Conservation (phyloP, 1,284 basidiomycete species). For the Rhodofomes roseus region DNA sequence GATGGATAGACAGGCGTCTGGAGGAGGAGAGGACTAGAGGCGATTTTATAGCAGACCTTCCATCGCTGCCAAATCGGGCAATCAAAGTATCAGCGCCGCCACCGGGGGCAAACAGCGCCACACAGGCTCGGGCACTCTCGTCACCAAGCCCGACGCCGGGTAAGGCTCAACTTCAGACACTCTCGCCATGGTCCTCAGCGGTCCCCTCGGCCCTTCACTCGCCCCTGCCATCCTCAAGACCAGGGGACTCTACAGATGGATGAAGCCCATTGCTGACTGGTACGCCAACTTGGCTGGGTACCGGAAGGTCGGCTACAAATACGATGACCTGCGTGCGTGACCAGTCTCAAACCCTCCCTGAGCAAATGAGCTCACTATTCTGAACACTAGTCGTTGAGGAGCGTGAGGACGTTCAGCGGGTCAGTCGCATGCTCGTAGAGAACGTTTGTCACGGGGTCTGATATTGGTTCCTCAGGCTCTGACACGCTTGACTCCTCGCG, state of each 20-base stretch:
- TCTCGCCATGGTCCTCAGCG: constrained; percentile 42
- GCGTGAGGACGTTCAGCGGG: constrained; percentile 81
- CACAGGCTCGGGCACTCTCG: constrained; percentile 29
- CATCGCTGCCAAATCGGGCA: constrained; percentile 29
- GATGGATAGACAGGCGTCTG: constrained; percentile 19
- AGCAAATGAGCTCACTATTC: background rate
- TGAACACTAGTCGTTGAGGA: constrained; percentile 76
- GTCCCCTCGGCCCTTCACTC: constrained; percentile 75
- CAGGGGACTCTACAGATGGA: constrained; percentile 58
- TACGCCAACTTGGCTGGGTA: constrained; percentile 85
- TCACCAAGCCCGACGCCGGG: constrained; percentile 7
- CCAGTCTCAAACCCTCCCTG: background rate
- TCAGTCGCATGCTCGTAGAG: constrained; percentile 28
- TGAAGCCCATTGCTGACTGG: constrained; percentile 83
- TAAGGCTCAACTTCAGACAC: constrained; percentile 3
- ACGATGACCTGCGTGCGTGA: constrained; percentile 87
- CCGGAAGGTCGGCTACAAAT: constrained; percentile 87
- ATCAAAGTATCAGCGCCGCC: constrained; percentile 9
- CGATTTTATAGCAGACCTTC: constrained; percentile 32
- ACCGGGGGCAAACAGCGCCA: constrained; percentile 30
- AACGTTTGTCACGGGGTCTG: background rate
- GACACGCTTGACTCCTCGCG: constrained; percentile 72
- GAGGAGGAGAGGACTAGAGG: constrained; percentile 25
- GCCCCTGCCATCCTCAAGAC: constrained; percentile 76
- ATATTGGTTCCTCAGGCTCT: constrained; percentile 60